Evolutionary conservation across 371 early-diverging fungal genomes (phyloP), one percentile per base, ranked within the genome.

Genomic region (Rhizopus sp.): DNA sequence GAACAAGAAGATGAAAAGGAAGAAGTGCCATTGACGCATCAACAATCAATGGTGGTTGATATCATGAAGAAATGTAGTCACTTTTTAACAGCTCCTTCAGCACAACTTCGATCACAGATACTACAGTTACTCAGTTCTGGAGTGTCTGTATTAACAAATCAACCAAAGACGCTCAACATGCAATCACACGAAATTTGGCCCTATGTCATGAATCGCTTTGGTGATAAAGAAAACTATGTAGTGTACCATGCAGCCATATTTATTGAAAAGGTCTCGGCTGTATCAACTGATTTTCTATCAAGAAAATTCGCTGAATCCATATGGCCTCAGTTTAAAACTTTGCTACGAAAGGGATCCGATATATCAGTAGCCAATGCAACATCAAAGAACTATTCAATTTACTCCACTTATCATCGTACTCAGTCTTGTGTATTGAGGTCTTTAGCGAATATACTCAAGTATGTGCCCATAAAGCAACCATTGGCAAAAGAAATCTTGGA

Each of bases 161-260:
- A 67, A 5, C 48, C 77, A 3, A 50, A 58, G 1, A 71, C 82
- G 16, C 50, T 86, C 7, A 74, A 80, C 51, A 76, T 81, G 4
- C 53, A 81, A 4, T 61, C 87, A 3, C 78, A 86, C 60, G 48
- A 41, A 7, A 48, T 83, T 10, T 89, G 89, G 89, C 78, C 81
- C 0, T 55, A 60, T 0, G 55, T 86, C 5, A 53, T 83, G 2
- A 67, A 70, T 2, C 66, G 86, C 32, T 55, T 85, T 32, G 63
- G 63, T 13, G 86, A 87, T 56, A 8, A 61, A 15, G 72, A 82
- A 37, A 73, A 72, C 30, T 80, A 64, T 53, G 86, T 87, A 1
- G 73, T 77, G 5, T 59, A 77, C 29, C 70, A 80, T 30, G 84
- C 88, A 0, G 64, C 78, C 6, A 23, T 34, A 17, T 60, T 82